phyloP scores from a whole-genome alignment of 768 basidiomycete genomes.

The Serendipita sp. region DNA sequence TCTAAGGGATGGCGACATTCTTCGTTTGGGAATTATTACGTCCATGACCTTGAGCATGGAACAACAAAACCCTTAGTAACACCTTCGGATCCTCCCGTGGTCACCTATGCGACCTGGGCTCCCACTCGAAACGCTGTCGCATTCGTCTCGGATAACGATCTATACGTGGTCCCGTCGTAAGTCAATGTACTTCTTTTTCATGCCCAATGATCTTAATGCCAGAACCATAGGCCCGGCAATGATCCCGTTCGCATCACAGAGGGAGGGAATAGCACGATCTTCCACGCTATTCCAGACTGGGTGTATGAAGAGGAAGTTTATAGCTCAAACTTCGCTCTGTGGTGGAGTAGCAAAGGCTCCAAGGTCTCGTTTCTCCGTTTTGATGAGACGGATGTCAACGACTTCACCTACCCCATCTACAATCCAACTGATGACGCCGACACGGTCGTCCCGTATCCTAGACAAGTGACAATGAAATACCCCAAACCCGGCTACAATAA shows the following conservation, averaged over 20 bases:
- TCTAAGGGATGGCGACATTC: slow-evolving; percentile 87
- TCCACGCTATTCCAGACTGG: slow-evolving; percentile 95
- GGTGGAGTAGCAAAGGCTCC: slow-evolving; percentile 57
- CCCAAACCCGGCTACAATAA: slow-evolving; percentile 86
- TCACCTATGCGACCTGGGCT: slow-evolving; percentile 75
- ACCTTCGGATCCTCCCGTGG: slow-evolving; percentile 51
- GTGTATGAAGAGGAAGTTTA: slow-evolving; percentile 94
- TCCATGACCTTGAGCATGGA: slow-evolving; percentile 62
- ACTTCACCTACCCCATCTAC: slow-evolving; percentile 80
- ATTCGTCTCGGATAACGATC: slow-evolving; percentile 71
- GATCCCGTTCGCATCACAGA: slow-evolving; percentile 59
- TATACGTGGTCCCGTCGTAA: slow-evolving; percentile 66
- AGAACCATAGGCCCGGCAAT: slow-evolving; percentile 18
- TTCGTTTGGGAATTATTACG: slow-evolving; percentile 78
- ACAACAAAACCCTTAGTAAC: slow-evolving; percentile 53
- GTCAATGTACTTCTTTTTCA: slow-evolving; percentile 14
- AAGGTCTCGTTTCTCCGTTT: slow-evolving; percentile 68
- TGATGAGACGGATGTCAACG: slow-evolving; percentile 78
- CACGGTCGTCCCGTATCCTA: slow-evolving; percentile 63
- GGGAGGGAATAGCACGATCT: slow-evolving; percentile 66
- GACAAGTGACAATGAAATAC: slow-evolving; percentile 47
- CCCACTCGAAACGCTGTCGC: slow-evolving; percentile 74
- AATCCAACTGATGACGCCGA: slow-evolving; percentile 63
- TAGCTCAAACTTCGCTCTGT: slow-evolving; percentile 51
- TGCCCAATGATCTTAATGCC: slow-evolving; percentile 2